phyloP scores from a whole-genome alignment of 2,329 filamentous ascomycete species.

The Aurifilum marmelostoma region DNA sequence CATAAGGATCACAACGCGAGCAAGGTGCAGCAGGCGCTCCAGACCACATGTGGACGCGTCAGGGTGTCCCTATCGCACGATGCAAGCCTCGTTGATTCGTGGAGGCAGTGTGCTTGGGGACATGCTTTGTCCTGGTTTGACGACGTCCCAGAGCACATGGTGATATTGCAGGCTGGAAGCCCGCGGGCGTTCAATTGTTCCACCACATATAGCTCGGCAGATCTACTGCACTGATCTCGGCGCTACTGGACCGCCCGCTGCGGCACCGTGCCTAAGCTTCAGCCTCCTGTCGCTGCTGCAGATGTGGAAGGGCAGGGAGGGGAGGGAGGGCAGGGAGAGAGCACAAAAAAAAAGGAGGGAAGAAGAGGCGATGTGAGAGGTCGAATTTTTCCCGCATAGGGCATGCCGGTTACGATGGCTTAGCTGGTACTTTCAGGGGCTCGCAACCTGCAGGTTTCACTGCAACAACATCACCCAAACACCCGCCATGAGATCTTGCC shows the following conservation, averaged over 20 bases:
- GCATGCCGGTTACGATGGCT: background rate
- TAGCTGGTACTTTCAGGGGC: background rate
- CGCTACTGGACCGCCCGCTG: conserved; percentile 14
- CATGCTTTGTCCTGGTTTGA: conserved; percentile 3
- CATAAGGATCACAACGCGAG: background rate
- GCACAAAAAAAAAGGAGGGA: background rate
- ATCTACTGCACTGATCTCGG: conserved; percentile 20
- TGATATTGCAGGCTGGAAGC: conserved; percentile 6
- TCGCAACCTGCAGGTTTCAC: background rate
- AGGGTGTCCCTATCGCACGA: conserved; percentile 8
- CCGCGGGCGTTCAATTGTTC: conserved; percentile 23
- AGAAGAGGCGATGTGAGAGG: background rate
- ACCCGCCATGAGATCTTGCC: conserved; percentile 5
- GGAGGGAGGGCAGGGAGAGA: no score
- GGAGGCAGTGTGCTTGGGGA: background rate
- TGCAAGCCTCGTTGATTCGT: conserved; percentile 4
- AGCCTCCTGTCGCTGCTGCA: conserved; percentile 6
- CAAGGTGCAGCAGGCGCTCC: background rate
- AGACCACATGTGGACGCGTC: conserved; percentile 6
- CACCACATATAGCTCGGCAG: conserved; percentile 29
- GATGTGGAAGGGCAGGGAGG: background rate
- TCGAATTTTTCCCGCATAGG: background rate
- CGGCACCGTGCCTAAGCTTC: background rate
- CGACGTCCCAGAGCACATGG: background rate
- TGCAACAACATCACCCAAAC: conserved; percentile 7